Conservation (phyloP, 2,329 filamentous ascomycete species). For the Hypoxylon sp. region DNA sequence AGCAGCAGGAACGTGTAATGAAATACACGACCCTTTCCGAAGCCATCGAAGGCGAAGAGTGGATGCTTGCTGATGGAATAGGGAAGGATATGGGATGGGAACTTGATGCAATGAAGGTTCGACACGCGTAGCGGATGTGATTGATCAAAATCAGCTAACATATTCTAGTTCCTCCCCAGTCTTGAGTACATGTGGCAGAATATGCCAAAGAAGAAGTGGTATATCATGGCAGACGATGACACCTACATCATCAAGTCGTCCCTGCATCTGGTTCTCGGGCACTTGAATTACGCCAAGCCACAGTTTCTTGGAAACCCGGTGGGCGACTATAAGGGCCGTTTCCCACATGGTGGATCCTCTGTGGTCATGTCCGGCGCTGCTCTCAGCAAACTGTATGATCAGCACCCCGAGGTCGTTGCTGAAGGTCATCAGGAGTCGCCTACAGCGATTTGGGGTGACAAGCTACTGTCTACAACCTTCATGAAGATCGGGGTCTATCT, state of each 20-base stretch:
- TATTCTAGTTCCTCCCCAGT: constrained; percentile 66
- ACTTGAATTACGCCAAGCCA: constrained; percentile 63
- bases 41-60: constrained; percentile 55
- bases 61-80: constrained; percentile 53
- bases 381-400: constrained; percentile 62
- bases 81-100: constrained; percentile 55
- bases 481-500: constrained; percentile 69
- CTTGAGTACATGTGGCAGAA: constrained; percentile 66
- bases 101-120: constrained; percentile 57
- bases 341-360: constrained; percentile 71
- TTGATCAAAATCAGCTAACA: constrained; percentile 25
- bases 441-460: constrained; percentile 68
- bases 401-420: constrained; percentile 60
- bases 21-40: constrained; percentile 54
- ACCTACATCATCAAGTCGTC: constrained; percentile 68
- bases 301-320: constrained; percentile 71
- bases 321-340: constrained; percentile 69
- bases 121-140: constrained; percentile 16
- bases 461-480: constrained; percentile 67
- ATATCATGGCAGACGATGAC: constrained; percentile 71
- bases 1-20: constrained; percentile 52
- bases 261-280: constrained; percentile 63
- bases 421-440: constrained; percentile 64
- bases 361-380: constrained; percentile 67
- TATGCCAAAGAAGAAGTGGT: constrained; percentile 71